Evolutionary conservation across 2,329 filamentous ascomycete species (phyloP), one percentile per base, ranked within the genome.

Genomic region (Aphanocladium album): DNA sequence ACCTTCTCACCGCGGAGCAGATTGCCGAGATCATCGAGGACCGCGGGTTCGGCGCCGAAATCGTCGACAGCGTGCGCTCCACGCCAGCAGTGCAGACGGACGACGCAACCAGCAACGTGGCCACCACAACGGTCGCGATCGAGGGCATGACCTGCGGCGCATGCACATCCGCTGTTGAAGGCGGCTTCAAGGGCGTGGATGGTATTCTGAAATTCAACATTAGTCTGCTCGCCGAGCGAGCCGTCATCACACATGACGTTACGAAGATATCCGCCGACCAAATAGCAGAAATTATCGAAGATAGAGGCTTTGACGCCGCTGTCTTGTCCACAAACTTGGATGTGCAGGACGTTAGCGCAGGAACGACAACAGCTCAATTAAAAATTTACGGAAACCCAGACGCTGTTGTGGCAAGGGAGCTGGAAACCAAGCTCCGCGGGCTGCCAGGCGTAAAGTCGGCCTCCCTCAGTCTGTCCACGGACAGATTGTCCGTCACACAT

Each of bases 141-240:
- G 91, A 95, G 66, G 95, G 95, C 55, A 99, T 99, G 95, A 99
- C 95, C 1, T 98, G 95, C 71, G 93, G 93, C 23, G 91, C 95
- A 46, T 99, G 95, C 74, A 98, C 95, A 0, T 93, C 93, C 1
- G 92, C 93, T 6, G 87, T 98, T 1, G 90, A 97, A 69, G 83
- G 85, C 55, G 91, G 89, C 3, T 95, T 99, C 75, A 84, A 86
- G 66, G 84, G 83, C 64, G 75, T 93, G 2, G 85, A 89, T 11
- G 95, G 95, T 23, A 74, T 98, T 17, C 71, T 91, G 60, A 90
- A 92, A 65, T 96, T 98, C 79, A 96, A 96, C 71, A 96, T 99
- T 73, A 96, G 91, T 74, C 79, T 99, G 66, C 82, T 98, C 35
- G 96, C 95, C 4, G 95, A 98, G 73, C 87, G 93, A 62, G 93